Conservation (phyloP, 768 basidiomycete genomes). For the Tricholoma hemisulphureum region DNA sequence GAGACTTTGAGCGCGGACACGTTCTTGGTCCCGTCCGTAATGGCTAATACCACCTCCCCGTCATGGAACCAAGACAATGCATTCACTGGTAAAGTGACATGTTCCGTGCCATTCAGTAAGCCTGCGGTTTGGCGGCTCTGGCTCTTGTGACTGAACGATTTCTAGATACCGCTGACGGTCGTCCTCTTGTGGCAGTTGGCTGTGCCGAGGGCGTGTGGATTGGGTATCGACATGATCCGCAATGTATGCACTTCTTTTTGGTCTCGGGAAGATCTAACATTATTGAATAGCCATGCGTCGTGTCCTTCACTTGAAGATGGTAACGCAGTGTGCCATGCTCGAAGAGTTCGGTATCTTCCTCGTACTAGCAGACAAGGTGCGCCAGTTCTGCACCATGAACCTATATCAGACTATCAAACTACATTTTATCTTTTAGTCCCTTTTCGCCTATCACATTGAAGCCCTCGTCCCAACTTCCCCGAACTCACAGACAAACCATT, state of each 20-base stretch:
- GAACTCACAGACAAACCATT: slow-evolving; percentile 50
- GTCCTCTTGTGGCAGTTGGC: slow-evolving; percentile 87
- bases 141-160: not conserved
- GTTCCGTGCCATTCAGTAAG: slow-evolving; percentile 89
- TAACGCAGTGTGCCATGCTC: slow-evolving; percentile 93
- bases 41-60: slow-evolving; percentile 44
- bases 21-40: slow-evolving; percentile 73
- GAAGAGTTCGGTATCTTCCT: slow-evolving; percentile 97
- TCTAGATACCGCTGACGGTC: slow-evolving; percentile 79
- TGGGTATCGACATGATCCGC: slow-evolving; percentile 86
- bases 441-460: slow-evolving; percentile 95
- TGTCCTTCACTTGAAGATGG: slow-evolving; percentile 89
- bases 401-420: not conserved
- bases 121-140: slow-evolving; percentile 25
- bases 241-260: slow-evolving; percentile 51
- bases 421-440: slow-evolving; percentile 43
- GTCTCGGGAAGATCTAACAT: not conserved
- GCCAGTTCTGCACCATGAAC: not conserved
- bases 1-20: slow-evolving; percentile 88
- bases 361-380: slow-evolving; percentile 87
- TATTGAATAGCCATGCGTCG: slow-evolving; percentile 75
- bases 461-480: slow-evolving; percentile 89
- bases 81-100: slow-evolving; percentile 84
- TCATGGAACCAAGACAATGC: slow-evolving; percentile 75
- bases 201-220: slow-evolving; percentile 98